Conservation (phyloP, 345 rosid genomes). For the Pugionium dolabratum region DNA sequence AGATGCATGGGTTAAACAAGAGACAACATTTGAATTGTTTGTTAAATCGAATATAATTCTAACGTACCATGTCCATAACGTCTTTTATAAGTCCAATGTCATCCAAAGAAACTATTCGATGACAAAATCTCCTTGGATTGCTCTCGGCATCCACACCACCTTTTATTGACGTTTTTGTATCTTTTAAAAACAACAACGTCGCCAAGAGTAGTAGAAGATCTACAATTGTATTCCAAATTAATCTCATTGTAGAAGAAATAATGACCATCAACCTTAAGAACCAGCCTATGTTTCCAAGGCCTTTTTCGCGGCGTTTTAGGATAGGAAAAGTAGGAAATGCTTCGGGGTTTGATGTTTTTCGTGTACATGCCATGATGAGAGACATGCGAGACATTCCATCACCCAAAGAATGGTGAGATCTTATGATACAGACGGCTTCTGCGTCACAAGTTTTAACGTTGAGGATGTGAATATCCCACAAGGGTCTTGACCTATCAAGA, state of each 20-base stretch:
- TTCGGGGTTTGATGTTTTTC: constrained; percentile 6
- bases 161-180: constrained; percentile 48
- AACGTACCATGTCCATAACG: constrained; percentile 3
- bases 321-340: constrained; percentile 43
- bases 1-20: not conserved
- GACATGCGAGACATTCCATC: constrained; percentile 19
- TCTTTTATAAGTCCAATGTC: constrained; percentile 43
- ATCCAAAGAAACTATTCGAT: constrained; percentile 43
- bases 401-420: constrained; percentile 62
- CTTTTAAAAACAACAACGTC: constrained; percentile 45
- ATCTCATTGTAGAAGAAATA: constrained; percentile 38
- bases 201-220: constrained; percentile 47
- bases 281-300: constrained; percentile 10
- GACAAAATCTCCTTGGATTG: constrained; percentile 37
- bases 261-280: constrained; percentile 37
- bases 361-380: constrained; percentile 21
- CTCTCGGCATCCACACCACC: constrained; percentile 16
- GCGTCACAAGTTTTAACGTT: constrained; percentile 23
- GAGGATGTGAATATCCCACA: constrained; percentile 44
- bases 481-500: constrained; percentile 55
- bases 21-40: not conserved
- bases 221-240: constrained; percentile 52
- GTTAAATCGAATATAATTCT: not conserved
- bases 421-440: constrained; percentile 20
- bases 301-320: constrained; percentile 31